These are phyloP conservation scores for Meyerozyma athensensis DNA, from an alignment of 1,139 yeast genomes.

Conservation along the genomic window DNA sequence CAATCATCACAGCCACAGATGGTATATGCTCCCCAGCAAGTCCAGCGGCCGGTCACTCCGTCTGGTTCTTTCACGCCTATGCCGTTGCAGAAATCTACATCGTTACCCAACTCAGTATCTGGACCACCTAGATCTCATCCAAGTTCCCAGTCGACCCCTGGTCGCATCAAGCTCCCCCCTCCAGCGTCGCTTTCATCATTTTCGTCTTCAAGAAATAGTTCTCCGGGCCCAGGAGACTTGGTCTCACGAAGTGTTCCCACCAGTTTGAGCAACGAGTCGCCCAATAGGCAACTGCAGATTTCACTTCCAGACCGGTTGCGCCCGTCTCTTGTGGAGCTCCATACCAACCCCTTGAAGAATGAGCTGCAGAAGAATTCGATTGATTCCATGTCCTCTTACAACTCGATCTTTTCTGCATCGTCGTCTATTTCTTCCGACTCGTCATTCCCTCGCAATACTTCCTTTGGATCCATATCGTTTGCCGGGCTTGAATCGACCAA, in stretches of 20 bases:
- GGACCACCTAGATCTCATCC: conserved; percentile 10
- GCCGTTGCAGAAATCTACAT: not conserved
- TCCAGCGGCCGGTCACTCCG: not conserved
- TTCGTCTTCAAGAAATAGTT: not conserved
- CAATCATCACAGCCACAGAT: conserved; percentile 4
- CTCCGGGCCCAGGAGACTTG: conserved; percentile 7
- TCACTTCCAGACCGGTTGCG: conserved; percentile 1
- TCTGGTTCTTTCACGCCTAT: not conserved
- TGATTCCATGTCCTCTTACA: not conserved
- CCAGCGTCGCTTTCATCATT: conserved; percentile 10
- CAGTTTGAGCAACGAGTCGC: conserved; percentile 2
- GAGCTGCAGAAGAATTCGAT: conserved; percentile 2
- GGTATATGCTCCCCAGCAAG: conserved; percentile 3
- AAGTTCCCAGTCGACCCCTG: conserved; percentile 5
- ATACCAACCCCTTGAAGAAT: not conserved
- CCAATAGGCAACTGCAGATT: conserved; percentile 1
- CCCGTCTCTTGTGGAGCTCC: conserved; percentile 3
- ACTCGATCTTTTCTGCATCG: conserved; percentile 3
- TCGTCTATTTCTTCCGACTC: conserved; percentile 2
- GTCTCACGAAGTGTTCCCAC: conserved; percentile 19
- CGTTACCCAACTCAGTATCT: conserved; percentile 7
- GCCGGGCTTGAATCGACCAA: conserved; percentile 13
- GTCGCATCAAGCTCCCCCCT: conserved; percentile 6
- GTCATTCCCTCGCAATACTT: conserved; percentile 8
- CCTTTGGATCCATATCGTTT: conserved; percentile 19